Base-by-base conservation (phyloP, 2,329 filamentous ascomycete species). In the Venturiaceae sp. region DNA sequence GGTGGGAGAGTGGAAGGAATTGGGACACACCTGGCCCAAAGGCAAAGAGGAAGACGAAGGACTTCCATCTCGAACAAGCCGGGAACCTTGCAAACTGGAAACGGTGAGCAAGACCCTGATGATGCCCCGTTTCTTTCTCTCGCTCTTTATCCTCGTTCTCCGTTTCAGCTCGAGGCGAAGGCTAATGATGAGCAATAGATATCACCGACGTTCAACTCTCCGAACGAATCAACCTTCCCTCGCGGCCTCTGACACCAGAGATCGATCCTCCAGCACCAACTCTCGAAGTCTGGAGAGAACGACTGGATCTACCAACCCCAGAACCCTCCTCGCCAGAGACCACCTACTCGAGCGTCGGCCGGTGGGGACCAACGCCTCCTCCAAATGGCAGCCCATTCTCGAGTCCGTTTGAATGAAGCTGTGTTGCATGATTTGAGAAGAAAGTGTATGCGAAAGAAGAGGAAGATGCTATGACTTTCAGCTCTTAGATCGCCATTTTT, bases 251-350 rank as follows among this genome's bases (percentile, higher is more conserved):
- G 30, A 59, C 58, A 14, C 58, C 58, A 19, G 58, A 59, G 19
- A 57, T 59, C 53, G 58, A 59, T 37, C 58, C 58, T 26, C 58
- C 58, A 7, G 58, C 52, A 28, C 58, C 58, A 7, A 54, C 58
- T 8, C 23, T 59, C 14, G 58, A 33, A 28, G 53, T 36, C n/a
- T 59, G 58, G 58, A 54, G 53, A n/a, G 30, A 56, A 26, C 33
- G 58, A 23, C 39, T 59, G 30, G 36, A 26, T 21, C 32, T 53
- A 2, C 52, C 52, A 36, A 53, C 9, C 19, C 52, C 34, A n/a
- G 44, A 50, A 26, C 11, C 26, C 14, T 28, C 23, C 23, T 30
- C 23, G 9, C 26, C 44, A 6, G 26, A 30, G 26, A 50, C 44
- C 5, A 16, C 2, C n/a, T 50, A 50, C 26, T 50, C 44, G 23